phyloP scores from a whole-genome alignment of 345 rosid species.

The Noccaea bulbosa region DNA sequence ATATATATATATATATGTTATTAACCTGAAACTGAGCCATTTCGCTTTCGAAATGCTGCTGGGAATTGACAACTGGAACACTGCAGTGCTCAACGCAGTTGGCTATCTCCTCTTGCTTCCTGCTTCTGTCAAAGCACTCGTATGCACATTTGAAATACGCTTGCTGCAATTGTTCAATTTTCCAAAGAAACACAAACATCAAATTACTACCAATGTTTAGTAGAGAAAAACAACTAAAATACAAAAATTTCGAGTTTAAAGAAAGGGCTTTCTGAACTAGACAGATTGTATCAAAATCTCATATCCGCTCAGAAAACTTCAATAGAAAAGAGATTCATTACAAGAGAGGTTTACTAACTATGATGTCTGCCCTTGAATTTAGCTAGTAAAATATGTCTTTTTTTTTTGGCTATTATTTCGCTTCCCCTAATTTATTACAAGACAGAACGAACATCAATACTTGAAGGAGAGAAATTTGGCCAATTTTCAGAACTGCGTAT shows the following conservation, averaged over 20 bases:
- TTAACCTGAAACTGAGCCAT: conserved; percentile 88
- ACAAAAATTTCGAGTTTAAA: not conserved
- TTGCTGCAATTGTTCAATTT: conserved; percentile 59
- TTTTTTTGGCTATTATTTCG: not conserved
- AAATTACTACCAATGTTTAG: not conserved
- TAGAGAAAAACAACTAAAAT: too few species aligned
- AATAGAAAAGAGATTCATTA: not conserved
- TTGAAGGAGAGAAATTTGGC: not conserved
- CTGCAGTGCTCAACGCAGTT: conserved; percentile 83
- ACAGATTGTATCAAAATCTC: not conserved
- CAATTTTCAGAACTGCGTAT: not conserved
- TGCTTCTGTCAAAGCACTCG: conserved; percentile 86
- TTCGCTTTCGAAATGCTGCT: conserved; percentile 74
- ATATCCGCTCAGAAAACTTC: not conserved
- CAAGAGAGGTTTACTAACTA: not conserved
- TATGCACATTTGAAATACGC: conserved; percentile 95
- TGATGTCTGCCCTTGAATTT: not conserved
- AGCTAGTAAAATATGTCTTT: not conserved
- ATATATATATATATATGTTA: too few species aligned
- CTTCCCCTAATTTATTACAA: not conserved
- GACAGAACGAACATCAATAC: not conserved
- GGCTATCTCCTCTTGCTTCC: conserved; percentile 76
- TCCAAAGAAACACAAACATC: not conserved
- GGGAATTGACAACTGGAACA: conserved; percentile 74
- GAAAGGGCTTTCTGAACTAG: not conserved